Evolutionary conservation across 495 filamentous ascomycete genomes (phyloP).

Genomic region (Penicillium robsamsonii): DNA sequence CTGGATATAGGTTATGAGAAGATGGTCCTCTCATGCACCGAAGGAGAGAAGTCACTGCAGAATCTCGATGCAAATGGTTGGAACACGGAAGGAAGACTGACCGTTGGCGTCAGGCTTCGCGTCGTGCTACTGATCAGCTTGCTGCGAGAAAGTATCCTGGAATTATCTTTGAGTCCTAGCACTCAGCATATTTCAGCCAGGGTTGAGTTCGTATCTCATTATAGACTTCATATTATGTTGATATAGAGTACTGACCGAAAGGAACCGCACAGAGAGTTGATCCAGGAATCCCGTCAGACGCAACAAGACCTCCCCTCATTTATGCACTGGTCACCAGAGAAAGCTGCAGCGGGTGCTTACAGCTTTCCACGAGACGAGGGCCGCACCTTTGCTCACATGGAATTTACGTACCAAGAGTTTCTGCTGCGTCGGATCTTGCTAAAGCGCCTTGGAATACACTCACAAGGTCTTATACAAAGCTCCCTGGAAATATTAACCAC

Average conservation of each 20-base stretch:
- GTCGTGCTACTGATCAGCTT: constrained; percentile 4
- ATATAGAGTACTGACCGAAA: not conserved
- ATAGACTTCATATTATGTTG: not conserved
- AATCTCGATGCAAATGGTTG: constrained; percentile 10
- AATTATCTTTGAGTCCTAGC: constrained; percentile 12
- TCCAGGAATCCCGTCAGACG: not conserved
- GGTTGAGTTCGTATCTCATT: not conserved
- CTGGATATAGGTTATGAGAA: constrained; percentile 5
- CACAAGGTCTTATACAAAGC: constrained; percentile 3
- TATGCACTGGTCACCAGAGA: not conserved
- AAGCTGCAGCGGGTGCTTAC: constrained; percentile 1
- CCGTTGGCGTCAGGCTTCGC: constrained; percentile 3
- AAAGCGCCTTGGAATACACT: not conserved
- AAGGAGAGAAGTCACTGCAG: not conserved
- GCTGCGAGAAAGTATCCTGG: constrained; percentile 9
- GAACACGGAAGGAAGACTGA: constrained; percentile 6
- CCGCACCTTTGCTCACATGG: not conserved
- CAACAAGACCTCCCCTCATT: not conserved
- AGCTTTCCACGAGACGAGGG: not conserved
- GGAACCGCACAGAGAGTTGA: not conserved
- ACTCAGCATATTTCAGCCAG: not conserved
- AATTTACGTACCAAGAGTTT: constrained; percentile 4
- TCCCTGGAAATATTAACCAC: not conserved
- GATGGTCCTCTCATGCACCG: not conserved
- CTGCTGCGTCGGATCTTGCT: constrained; percentile 1